phyloP scores from a whole-genome alignment of 805 yeast genomes.

The Candida ovalis region DNA sequence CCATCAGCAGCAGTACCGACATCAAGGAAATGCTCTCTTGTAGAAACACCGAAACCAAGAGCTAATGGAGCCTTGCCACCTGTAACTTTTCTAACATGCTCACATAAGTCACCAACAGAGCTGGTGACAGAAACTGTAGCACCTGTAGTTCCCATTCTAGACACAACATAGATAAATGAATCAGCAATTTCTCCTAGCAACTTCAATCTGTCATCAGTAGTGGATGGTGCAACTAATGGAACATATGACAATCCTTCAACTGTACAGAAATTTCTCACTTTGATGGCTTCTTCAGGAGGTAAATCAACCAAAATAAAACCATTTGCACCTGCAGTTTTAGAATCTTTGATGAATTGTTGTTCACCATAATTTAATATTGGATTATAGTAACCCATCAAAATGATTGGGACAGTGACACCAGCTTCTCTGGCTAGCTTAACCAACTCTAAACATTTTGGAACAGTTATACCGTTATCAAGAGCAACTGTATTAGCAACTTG shows the following conservation, averaged over 20 bases:
- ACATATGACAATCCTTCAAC: slow-evolving; percentile 72
- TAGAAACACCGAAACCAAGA: slow-evolving; percentile 96
- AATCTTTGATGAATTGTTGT: slow-evolving; percentile 69
- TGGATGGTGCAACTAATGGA: slow-evolving; percentile 95
- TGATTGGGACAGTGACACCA: slow-evolving; percentile 85
- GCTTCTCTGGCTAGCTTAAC: slow-evolving; percentile 70
- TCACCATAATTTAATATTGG: slow-evolving; percentile 92
- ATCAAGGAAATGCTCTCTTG: slow-evolving; percentile 80
- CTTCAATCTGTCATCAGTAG: slow-evolving; percentile 83
- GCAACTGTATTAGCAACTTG: slow-evolving; percentile 86
- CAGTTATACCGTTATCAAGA: slow-evolving; percentile 75
- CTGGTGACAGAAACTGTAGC: slow-evolving; percentile 62
- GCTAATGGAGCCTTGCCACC: slow-evolving; percentile 77
- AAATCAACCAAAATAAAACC: slow-evolving; percentile 93
- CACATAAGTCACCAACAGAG: slow-evolving; percentile 64
- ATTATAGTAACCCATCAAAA: slow-evolving; percentile 97
- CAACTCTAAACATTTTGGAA: slow-evolving; percentile 62
- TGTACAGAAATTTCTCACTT: slow-evolving; percentile 72
- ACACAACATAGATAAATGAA: slow-evolving; percentile 92
- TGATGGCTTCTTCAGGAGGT: slow-evolving; percentile 96
- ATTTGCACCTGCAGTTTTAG: slow-evolving; percentile 87
- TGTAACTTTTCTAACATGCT: slow-evolving; percentile 72
- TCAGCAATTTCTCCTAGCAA: slow-evolving; percentile 83
- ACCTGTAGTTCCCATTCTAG: slow-evolving; percentile 98
- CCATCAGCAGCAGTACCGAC: slow-evolving; percentile 88